Evolutionary conservation across 2,329 filamentous ascomycete genomes (phyloP).

Genomic region (Aspergillus nomiae): DNA sequence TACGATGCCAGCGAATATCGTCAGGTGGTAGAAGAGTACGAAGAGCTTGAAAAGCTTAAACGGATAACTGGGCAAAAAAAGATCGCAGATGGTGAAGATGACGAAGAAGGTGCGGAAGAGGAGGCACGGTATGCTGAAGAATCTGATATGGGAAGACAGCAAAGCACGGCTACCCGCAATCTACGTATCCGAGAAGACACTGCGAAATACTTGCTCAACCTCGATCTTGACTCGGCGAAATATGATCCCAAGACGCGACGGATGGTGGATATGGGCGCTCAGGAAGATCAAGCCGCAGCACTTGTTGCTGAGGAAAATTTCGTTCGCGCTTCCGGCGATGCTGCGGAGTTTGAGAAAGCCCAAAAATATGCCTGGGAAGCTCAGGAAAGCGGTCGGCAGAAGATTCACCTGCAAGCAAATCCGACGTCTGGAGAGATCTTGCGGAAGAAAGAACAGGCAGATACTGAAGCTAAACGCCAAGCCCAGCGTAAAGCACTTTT

Average conservation of each 20-base stretch:
- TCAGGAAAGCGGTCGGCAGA: conserved; percentile 78
- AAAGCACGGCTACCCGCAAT: conserved; percentile 87
- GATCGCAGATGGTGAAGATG: conserved; percentile 57
- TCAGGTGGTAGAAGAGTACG: conserved; percentile 84
- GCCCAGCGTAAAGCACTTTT: conserved; percentile 70
- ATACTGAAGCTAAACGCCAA: conserved; percentile 68
- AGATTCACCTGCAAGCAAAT: conserved; percentile 91
- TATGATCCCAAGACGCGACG: conserved; percentile 96
- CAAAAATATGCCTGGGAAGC: conserved; percentile 93
- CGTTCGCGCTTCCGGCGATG: conserved; percentile 83
- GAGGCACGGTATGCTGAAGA: conserved; percentile 82
- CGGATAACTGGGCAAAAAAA: conserved; percentile 55
- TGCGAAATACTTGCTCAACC: conserved; percentile 91
- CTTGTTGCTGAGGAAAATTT: conserved; percentile 93
- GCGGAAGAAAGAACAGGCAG: conserved; percentile 76
- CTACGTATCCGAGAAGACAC: conserved; percentile 93
- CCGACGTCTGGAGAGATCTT: conserved; percentile 87
- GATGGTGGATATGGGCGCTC: conserved; percentile 83
- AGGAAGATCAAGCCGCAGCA: conserved; percentile 75
- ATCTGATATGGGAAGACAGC: conserved; percentile 92
- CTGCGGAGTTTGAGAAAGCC: conserved; percentile 86
- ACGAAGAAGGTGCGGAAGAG: conserved; percentile 42
- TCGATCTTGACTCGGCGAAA: conserved; percentile 93
- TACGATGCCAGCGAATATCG: conserved; percentile 88
- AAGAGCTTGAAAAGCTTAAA: conserved; percentile 77